Base-by-base conservation (phyloP, 2,329 filamentous ascomycete genomes). In the Ilyonectria robusta region DNA sequence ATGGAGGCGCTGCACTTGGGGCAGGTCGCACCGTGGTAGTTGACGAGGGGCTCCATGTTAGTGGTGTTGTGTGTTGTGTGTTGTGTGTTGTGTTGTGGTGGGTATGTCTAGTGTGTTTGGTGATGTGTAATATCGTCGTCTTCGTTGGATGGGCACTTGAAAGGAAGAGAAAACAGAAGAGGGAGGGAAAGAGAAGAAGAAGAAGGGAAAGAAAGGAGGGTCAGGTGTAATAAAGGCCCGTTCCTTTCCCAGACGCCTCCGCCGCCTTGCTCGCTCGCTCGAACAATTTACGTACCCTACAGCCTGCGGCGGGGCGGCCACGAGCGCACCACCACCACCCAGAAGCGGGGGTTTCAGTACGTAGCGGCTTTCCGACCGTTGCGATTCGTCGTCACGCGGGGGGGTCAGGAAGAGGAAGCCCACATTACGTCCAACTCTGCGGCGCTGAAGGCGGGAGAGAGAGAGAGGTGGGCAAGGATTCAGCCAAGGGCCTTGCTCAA, bases 1-100 rank as follows among this genome's bases (percentile, higher is more conserved):
- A 84, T 83, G 76, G 81, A 68, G 73, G 82, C 80, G 74, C 83
- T 84, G 83, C 88, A 90, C 82, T 87, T 88, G 81, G 88, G 88
- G 84, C 88, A 90, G 73, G 77, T 71, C 64, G 76, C 73, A 75
- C 81, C 77, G 78, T 76, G 75, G 66, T 65, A 67, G 78, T 83
- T 79, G 78, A 81, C 77, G 70, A 73, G 72, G 67, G 77, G 76
- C 68, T 79, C 70, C 78, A 80, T 81, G 8, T 55, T 70, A 61
- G 21, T 33, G 15, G 29, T 48, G 48, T 58, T 57, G 33, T 8
- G 15, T 21, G 21, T 21, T 21, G 29, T 48, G 48, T 58, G 48
- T 58, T 57, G 33, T 8, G 15, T 21, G 21, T 21, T 21, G 29
- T 48, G 48, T 58, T 57, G 33, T 8, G 15, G 37, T 53, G 42